Base-by-base conservation (phyloP, 2,329 filamentous ascomycete species). In the Plenodomus tracheiphilus region DNA sequence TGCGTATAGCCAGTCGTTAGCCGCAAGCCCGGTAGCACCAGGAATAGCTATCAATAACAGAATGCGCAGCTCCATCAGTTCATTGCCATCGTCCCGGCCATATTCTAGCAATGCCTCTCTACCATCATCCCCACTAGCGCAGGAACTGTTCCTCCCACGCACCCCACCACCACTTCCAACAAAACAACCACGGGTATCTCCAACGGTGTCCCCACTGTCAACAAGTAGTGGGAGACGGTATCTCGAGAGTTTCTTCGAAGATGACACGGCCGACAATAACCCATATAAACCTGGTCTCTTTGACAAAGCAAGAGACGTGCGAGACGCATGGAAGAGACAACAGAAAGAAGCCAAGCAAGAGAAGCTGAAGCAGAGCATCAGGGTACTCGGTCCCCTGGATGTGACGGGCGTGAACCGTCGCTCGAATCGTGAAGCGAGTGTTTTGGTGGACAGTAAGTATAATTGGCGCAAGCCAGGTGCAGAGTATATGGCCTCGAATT, bases 301-400 rank as follows among this genome's bases (percentile, higher is more conserved):
- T 2, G 55, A 61, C 30, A 68, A 55, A 40, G 64, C 62, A 20
- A 58, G 44, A 30, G 53, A 65, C 35, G 56, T 55, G 13, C 48
- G 65, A 6, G 61, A 65, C 22, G 56, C 59, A 13, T 53, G 66
- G 47, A 59, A 55, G 22, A 56, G 43, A 20, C 55, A 61, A 8
- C 53, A 58, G 13, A 50, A 36, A 20, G 59, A 68, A 18, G 43
- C 43, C 1, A 58, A 58, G 47, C 63, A 64, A 10, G 58, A 66
- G 42, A 62, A 56, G 37, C 37, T 70, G 13, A 71, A 70, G 54
- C 55, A 55, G 36, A 70, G 62, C 47, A 71, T 71, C 8, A 60
- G 50, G 25, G 56, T 70, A 2, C 36, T 71, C 6, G 68, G 67
- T 2, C 66, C 62, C 2, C 62, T 59, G 10, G 66, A 70, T 9